These are phyloP conservation scores for Camellia japonica DNA, from an alignment of 148 eudicot species.

Conservation along the genomic window DNA sequence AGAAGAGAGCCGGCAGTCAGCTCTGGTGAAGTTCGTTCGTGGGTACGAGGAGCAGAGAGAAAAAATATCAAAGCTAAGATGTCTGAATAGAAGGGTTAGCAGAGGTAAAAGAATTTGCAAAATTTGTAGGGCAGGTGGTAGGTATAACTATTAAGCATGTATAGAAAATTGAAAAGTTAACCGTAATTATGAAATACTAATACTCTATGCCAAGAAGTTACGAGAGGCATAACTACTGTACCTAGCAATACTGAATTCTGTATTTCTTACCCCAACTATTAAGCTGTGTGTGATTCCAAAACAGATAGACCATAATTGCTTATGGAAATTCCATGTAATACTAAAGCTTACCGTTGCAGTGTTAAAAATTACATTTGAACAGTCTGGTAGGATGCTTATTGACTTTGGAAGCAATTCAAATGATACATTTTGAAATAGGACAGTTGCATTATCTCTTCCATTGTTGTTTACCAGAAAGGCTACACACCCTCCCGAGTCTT, in stretches of 20 bases:
- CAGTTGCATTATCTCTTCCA: conserved; percentile 16
- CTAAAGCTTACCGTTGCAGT: conserved; percentile 31
- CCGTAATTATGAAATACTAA: too few relatives aligned
- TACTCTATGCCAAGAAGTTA: too few relatives aligned
- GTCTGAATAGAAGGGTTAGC: too few relatives aligned
- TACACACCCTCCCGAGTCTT: conserved; percentile 35
- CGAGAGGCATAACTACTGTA: not conserved
- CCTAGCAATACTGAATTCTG: not conserved
- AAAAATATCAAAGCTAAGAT: too few relatives aligned
- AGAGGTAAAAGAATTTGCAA: too few relatives aligned
- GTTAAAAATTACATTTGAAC: conserved; percentile 37
- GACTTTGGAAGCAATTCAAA: conserved; percentile 45
- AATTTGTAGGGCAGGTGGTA: not conserved
- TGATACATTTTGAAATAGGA: conserved; percentile 41
- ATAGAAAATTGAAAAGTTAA: too few relatives aligned
- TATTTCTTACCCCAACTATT: not conserved
- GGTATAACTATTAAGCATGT: not conserved
- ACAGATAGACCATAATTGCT: not conserved
- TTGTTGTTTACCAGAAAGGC: conserved; percentile 51
- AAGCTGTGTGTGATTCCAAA: not conserved
- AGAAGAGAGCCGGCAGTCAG: too few relatives aligned
- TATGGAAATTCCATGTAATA: not conserved
- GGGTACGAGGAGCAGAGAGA: too few relatives aligned
- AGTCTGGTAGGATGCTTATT: conserved; percentile 50
- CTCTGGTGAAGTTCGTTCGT: too few relatives aligned